Conservation (phyloP, 2,329 filamentous ascomycete species). For the Periconia digitata region DNA sequence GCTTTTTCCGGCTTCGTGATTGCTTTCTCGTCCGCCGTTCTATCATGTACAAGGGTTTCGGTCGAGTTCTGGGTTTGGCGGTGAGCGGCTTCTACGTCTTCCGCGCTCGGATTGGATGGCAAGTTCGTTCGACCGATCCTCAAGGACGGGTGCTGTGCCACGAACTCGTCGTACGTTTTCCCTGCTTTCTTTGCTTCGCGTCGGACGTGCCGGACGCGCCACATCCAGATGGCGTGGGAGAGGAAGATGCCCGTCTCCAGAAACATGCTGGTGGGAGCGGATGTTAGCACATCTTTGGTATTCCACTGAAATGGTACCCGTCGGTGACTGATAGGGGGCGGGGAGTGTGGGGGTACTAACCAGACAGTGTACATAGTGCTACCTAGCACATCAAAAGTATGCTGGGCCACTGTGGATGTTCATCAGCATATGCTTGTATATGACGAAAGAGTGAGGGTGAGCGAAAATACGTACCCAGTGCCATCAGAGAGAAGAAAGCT, state of each 20-base stretch:
- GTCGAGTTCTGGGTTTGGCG: conserved; percentile 1
- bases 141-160: conserved; percentile 26
- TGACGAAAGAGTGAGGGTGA: neutral
- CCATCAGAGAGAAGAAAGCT: conserved; percentile 63
- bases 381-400: conserved; percentile 63
- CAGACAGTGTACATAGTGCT: conserved; percentile 63
- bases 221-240: conserved; percentile 61
- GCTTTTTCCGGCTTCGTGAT: neutral
- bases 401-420: conserved; percentile 56
- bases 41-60: conserved; percentile 1
- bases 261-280: conserved; percentile 45
- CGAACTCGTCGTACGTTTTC: conserved; percentile 59
- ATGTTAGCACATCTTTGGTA: conserved; percentile 5
- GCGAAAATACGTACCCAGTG: conserved; percentile 52
- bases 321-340: neutral
- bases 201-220: conserved; percentile 57
- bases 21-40: neutral
- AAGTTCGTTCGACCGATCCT: conserved; percentile 19
- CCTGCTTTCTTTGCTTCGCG: conserved; percentile 55
- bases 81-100: conserved; percentile 27
- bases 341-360: conserved; percentile 43
- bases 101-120: conserved; percentile 25
- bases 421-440: neutral
- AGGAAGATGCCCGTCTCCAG: conserved; percentile 63
- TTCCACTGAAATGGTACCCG: neutral